These are phyloP conservation scores for Angophora floribunda DNA, from an alignment of 345 rosid genomes.

Conservation along the genomic window DNA sequence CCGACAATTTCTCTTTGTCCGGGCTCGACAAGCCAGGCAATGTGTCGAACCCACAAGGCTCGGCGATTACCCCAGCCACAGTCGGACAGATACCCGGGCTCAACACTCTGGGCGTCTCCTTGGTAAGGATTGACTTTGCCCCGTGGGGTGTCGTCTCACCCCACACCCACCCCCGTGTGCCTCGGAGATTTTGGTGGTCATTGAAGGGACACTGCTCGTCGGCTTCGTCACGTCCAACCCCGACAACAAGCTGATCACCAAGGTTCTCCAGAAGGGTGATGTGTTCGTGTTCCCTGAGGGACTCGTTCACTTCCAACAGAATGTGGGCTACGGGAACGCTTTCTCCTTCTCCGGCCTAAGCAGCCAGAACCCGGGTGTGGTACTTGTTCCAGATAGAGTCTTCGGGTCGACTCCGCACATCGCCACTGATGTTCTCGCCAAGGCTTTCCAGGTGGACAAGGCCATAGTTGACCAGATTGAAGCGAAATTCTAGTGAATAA, in stretches of 20 bases:
- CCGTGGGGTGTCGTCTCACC: conserved; percentile 2
- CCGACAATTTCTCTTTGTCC: conserved; percentile 1
- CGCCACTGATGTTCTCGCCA: conserved; percentile 5
- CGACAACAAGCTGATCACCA: conserved; percentile 8
- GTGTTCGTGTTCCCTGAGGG: conserved; percentile 10
- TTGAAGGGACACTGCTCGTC: conserved; percentile 3
- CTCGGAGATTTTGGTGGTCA: conserved; percentile 7
- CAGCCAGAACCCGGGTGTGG: conserved; percentile 12
- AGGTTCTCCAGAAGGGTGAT: conserved; percentile 14
- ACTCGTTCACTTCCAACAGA: conserved; percentile 13
- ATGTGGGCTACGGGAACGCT: background rate
- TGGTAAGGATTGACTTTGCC: conserved; percentile 5
- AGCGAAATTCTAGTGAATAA: background rate
- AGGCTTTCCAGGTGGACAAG: conserved; percentile 15
- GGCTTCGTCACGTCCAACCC: conserved; percentile 21
- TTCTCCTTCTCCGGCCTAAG: conserved; percentile 2
- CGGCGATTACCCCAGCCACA: background rate
- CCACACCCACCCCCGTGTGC: conserved; percentile 8
- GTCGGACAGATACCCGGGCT: conserved; percentile 11
- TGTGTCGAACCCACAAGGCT: conserved; percentile 1
- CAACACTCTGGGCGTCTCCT: conserved; percentile 13
- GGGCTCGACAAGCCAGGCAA: conserved; percentile 2
- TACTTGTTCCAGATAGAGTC: conserved; percentile 4
- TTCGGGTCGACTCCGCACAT: conserved; percentile 14
- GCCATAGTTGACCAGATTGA: background rate